Evolutionary conservation across 2,329 filamentous ascomycete species (phyloP).

Genomic region (Cordyceps tenuipes): DNA sequence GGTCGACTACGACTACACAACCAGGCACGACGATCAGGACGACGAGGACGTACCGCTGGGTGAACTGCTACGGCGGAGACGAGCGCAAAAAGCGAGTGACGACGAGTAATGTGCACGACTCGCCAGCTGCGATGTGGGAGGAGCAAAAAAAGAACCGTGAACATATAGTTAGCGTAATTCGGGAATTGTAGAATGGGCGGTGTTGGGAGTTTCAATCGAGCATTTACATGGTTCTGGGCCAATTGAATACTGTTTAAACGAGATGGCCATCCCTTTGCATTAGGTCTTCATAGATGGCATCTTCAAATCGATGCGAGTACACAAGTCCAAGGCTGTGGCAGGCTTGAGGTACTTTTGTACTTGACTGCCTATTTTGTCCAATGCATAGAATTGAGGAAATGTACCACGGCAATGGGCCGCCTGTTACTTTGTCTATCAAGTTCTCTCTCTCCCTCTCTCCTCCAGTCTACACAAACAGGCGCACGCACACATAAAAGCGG

Average conservation of each 20-base stretch:
- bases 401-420: background rate
- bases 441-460: background rate
- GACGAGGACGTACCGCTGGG: constrained; percentile 44
- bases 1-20: constrained; percentile 59
- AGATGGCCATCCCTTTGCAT: background rate
- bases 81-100: constrained; percentile 22
- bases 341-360: no score
- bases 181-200: background rate
- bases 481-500: background rate
- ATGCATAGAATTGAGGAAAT: background rate
- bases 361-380: no score
- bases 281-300: background rate
- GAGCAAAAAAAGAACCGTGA: background rate
- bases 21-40: constrained; percentile 53
- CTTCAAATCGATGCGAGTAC: background rate
- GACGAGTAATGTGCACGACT: constrained; percentile 18
- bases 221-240: background rate
- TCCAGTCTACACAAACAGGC: background rate
- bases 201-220: background rate
- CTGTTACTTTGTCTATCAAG: background rate
- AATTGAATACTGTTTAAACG: background rate
- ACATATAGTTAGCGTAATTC: background rate
- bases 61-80: constrained; percentile 49
- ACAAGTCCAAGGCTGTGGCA: no score
- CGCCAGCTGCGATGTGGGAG: background rate